Percentiles rank a stretch among this genome's conserved stretches.
These are phyloP conservation scores for Jacaranda copaia DNA, from an alignment of 257 asterid species.

Conservation along the genomic window DNA sequence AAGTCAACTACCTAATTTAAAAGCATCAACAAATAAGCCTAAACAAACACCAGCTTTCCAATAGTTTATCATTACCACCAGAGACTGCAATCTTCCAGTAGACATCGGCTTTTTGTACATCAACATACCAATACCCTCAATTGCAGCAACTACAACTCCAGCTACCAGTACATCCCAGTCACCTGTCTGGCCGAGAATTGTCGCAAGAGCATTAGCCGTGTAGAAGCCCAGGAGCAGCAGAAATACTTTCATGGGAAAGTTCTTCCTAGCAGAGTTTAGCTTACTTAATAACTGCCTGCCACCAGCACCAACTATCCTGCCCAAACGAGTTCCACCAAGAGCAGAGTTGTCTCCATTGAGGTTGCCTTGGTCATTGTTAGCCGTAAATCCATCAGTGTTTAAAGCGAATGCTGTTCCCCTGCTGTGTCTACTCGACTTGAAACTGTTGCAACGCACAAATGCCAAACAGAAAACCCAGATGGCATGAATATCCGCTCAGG, in stretches of 20 bases:
- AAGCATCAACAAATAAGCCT: slow-evolving; percentile 98
- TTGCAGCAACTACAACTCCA: slow-evolving; percentile 91
- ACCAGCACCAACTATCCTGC: slow-evolving; percentile 85
- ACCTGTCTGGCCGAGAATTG: slow-evolving; percentile 95
- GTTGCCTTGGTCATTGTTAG: slow-evolving; percentile 59
- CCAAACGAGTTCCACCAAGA: slow-evolving; percentile 89
- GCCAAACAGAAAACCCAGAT: no score
- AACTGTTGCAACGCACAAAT: slow-evolving; percentile 37
- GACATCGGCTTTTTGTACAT: slow-evolving; percentile 81
- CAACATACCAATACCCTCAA: slow-evolving; percentile 96
- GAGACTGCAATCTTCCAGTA: slow-evolving; percentile 64
- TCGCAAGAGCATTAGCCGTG: slow-evolving; percentile 93
- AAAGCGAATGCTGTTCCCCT: slow-evolving; percentile 64
- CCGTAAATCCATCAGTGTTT: slow-evolving; percentile 73
- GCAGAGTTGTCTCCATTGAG: slow-evolving; percentile 46
- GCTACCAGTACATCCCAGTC: slow-evolving; percentile 99
- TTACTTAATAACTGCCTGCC: slow-evolving; percentile 76
- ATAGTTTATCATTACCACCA: slow-evolving; percentile 82
- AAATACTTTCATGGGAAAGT: slow-evolving; percentile 87
- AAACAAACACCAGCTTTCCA: slow-evolving; percentile 99
- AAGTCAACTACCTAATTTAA: slow-evolving; percentile 89
- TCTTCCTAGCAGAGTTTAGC: slow-evolving; percentile 82
- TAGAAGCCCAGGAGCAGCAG: slow-evolving; percentile 94
- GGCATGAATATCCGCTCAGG: no score
- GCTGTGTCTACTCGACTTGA: slow-evolving; percentile 39